Conservation (phyloP, 495 filamentous ascomycete species). For the Penicillium canescens region DNA sequence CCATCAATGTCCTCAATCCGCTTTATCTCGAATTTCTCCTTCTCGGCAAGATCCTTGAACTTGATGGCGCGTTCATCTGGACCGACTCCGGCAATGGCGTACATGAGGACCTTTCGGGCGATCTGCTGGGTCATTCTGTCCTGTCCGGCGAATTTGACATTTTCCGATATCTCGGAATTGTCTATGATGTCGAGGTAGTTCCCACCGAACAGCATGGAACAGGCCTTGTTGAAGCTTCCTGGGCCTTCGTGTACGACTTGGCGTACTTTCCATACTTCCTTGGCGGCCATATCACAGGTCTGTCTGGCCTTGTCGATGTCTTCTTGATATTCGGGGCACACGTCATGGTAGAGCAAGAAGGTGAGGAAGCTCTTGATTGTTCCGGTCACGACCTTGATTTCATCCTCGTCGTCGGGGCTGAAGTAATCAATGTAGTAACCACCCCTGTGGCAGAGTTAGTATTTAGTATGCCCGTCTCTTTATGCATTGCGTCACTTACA, state of each 20-base stretch:
- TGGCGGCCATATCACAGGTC: conserved; percentile 66
- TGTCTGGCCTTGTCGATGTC: conserved; percentile 65
- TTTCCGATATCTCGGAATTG: conserved; percentile 19
- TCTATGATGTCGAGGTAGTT: conserved; percentile 37
- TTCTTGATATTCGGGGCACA: conserved; percentile 75
- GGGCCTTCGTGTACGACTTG: conserved; percentile 55
- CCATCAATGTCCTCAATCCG: conserved; percentile 48
- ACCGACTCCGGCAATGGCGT: conserved; percentile 42
- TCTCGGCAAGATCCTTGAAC: conserved; percentile 27
- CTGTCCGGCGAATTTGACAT: conserved; percentile 7
- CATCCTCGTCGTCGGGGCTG: conserved; percentile 44
- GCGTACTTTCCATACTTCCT: conserved; percentile 61
- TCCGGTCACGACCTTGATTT: conserved; percentile 52
- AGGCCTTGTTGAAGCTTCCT: conserved; percentile 72
- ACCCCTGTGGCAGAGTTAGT: conserved; percentile 28
- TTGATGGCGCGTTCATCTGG: conserved; percentile 33
- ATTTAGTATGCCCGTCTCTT: background rate
- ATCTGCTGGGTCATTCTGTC: conserved; percentile 27
- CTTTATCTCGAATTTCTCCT: conserved; percentile 28
- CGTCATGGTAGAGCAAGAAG: conserved; percentile 80
- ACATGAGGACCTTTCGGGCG: conserved; percentile 46
- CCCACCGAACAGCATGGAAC: conserved; percentile 60
- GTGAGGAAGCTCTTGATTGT: conserved; percentile 86
- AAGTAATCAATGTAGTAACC: conserved; percentile 48
- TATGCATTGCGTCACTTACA: conserved; percentile 51